These are phyloP conservation scores for Xylaria sp. DNA, from an alignment of 2,329 filamentous ascomycete genomes.

Conservation along the genomic window DNA sequence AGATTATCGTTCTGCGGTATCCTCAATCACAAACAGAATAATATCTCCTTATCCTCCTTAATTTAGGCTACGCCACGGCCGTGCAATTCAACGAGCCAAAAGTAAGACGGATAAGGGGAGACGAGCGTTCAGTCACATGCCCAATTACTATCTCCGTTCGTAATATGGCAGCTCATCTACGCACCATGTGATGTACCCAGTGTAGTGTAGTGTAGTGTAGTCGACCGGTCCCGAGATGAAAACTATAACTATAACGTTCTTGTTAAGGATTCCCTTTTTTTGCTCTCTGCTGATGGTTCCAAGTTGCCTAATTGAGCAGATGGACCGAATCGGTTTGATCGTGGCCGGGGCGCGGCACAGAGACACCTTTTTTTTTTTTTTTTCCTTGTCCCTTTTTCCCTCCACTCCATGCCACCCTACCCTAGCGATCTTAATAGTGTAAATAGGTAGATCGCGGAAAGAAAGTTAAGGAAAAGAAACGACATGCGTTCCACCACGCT, in stretches of 20 bases:
- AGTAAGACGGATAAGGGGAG: neutral
- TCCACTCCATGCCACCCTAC: too few species aligned
- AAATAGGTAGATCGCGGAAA: too few species aligned
- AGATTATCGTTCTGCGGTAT: neutral
- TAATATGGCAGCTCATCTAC: constrained; percentile 14
- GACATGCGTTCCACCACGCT: too few species aligned
- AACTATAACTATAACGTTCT: too few species aligned
- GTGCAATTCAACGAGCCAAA: neutral
- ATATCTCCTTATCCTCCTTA: neutral
- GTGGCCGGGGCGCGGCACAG: neutral
- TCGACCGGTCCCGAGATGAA: too few species aligned
- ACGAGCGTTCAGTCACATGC: constrained; percentile 14
- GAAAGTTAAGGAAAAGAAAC: too few species aligned
- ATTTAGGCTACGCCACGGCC: neutral
- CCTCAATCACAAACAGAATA: neutral
- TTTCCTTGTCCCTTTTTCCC: neutral
- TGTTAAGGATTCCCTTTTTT: too few species aligned
- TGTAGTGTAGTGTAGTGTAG: too few species aligned
- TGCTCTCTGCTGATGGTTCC: too few species aligned
- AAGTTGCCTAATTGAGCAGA: constrained; percentile 24
- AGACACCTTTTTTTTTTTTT: neutral
- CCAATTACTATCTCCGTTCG: constrained; percentile 9
- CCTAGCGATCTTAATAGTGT: too few species aligned
- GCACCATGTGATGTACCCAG: too few species aligned
- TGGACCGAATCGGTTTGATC: constrained; percentile 19